Percentiles rank a stretch among this genome's conserved stretches.
phyloP scores from a whole-genome alignment of 495 filamentous ascomycete species.

The Penicillium ochrochloron region DNA sequence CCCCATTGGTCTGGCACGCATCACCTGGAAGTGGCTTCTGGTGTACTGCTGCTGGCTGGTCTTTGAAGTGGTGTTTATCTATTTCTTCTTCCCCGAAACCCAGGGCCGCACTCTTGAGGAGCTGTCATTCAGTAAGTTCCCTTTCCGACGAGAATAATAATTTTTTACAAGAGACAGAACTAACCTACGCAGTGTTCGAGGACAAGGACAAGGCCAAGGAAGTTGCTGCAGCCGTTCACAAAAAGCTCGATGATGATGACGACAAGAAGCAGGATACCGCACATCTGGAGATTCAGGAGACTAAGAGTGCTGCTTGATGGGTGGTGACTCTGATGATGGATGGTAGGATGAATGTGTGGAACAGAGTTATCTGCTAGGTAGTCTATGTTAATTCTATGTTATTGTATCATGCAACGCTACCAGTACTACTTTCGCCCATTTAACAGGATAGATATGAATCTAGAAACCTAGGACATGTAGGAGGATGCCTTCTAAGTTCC shows the following conservation, averaged over 20 bases:
- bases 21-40: slow-evolving; percentile 66
- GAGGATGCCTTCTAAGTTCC: no score
- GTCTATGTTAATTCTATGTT: neutral
- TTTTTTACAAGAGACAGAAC: slow-evolving; percentile 15
- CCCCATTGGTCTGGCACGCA: slow-evolving; percentile 61
- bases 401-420: neutral
- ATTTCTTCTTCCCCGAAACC: slow-evolving; percentile 69
- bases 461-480: no score
- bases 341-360: slow-evolving; percentile 1
- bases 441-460: no score
- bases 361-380: slow-evolving; percentile 12
- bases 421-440: no score
- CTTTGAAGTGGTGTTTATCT: slow-evolving; percentile 62
- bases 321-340: slow-evolving; percentile 2
- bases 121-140: slow-evolving; percentile 65
- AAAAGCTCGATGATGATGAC: slow-evolving; percentile 32
- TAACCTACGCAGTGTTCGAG: slow-evolving; percentile 55
- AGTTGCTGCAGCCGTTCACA: slow-evolving; percentile 52
- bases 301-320: slow-evolving; percentile 17
- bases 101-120: slow-evolving; percentile 66
- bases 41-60: slow-evolving; percentile 66
- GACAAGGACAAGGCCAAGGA: slow-evolving; percentile 51
- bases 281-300: slow-evolving; percentile 23
- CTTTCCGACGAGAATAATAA: no score
- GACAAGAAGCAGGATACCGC: slow-evolving; percentile 19